Conservation (phyloP, 176 grass and related monocot genomes). For the Paspalum vaginatum region DNA sequence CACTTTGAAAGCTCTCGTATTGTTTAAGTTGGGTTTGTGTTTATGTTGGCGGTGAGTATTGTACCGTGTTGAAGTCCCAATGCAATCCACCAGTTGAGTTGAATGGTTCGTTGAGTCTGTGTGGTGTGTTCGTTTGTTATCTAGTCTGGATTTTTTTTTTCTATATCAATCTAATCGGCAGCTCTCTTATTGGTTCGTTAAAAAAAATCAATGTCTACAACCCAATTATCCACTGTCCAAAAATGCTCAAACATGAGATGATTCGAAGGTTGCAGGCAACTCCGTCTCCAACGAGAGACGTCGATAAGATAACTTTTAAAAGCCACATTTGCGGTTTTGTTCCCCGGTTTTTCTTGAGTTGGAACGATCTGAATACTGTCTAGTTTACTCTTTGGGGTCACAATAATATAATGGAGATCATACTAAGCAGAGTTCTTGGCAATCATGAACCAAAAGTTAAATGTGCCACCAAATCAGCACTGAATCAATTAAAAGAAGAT, state of each 20-base stretch:
- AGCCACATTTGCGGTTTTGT: not conserved
- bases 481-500: not conserved
- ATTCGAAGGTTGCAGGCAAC: not conserved
- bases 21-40: too few species aligned
- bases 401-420: not conserved
- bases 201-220: not conserved
- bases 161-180: too few species aligned
- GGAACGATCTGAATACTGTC: not conserved
- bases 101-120: too few species aligned
- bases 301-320: conserved; percentile 7
- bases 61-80: too few species aligned
- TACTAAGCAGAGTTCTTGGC: not conserved
- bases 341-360: not conserved
- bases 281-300: not conserved
- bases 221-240: not conserved
- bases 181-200: too few species aligned
- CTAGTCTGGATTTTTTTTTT: too few species aligned
- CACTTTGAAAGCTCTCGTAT: too few species aligned
- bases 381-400: not conserved
- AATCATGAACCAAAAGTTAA: not conserved
- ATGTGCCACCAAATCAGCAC: not conserved
- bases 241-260: not conserved
- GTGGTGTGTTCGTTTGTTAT: too few species aligned
- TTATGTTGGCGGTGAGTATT: too few species aligned
- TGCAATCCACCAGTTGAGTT: too few species aligned